Base-by-base conservation (phyloP, 805 yeast genomes). In the Suhomyces kilbournensis region DNA sequence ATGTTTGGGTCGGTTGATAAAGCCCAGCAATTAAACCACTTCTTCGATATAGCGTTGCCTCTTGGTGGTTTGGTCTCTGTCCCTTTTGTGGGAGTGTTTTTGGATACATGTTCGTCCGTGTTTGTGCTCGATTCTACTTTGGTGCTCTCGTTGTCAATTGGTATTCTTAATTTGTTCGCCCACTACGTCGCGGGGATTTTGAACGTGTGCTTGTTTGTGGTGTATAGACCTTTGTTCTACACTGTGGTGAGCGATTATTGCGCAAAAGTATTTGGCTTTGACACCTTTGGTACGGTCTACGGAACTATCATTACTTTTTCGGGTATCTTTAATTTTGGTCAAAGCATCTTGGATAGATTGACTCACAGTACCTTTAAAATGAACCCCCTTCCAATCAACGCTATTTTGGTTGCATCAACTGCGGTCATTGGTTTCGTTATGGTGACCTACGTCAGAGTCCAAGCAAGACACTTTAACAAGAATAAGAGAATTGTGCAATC, bases 191-290 rank as follows among this genome's bases (percentile, higher is more conserved):
- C 75, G 2, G 84, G 82, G 50, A 51, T 79, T 7, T 44, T 78
- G 47, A 76, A 79, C 55, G 77, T 81, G 28, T 60, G 74, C 38
- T 48, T 80, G 17, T 81, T 81, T 61, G 84, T 79, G 35, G 74
- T 71, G 35, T 81, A 77, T 68, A 72, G 85, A 63, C 85, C 85
- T 35, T 79, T 81, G 57, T 81, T 79, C 65, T 81, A 81, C 61
- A 80, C 85, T n/a, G 71, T 82, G 2, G 69, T 81, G 38, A 76
- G 82, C 3, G 85, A 81, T 61, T 78, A 74, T 60, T 81, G 85
- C 60, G 84, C 87, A 25, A 84, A 84, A 63, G 84, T 80, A 46
- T 84, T 82, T 63, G 86, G 87, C 1, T 76, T 79, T 56, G 84
- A 81, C 59, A 80, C 85, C 9, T 79, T 81, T 62, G 85, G 87